Evolutionary conservation across 2,329 filamentous ascomycete species (phyloP).

Genomic region (Sordariomycetes sp.): DNA sequence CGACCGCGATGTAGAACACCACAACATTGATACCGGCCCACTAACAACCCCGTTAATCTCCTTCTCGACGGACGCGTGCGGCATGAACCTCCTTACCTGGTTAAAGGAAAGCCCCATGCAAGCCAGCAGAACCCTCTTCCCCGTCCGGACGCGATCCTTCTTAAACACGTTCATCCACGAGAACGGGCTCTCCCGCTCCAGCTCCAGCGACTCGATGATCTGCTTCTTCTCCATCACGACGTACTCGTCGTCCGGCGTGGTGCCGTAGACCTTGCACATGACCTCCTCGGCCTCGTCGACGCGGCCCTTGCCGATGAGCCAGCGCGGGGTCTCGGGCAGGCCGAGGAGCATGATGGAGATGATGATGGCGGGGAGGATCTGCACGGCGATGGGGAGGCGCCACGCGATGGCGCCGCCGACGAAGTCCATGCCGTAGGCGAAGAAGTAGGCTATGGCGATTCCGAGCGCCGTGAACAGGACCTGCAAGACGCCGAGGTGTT

Average conservation of each 20-base stretch:
- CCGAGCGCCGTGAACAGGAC: conserved; percentile 36
- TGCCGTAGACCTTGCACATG: conserved; percentile 17
- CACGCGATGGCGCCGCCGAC: conserved; percentile 25
- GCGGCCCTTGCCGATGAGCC: conserved; percentile 24
- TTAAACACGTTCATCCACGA: conserved; percentile 8
- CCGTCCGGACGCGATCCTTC: conserved; percentile 6
- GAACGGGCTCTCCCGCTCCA: conserved; percentile 17
- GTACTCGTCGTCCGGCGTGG: conserved; percentile 1
- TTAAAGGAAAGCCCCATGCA: conserved; percentile 39
- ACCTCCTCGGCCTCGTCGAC: conserved; percentile 20
- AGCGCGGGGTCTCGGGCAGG: conserved; percentile 28
- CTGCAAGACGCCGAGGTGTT: not conserved
- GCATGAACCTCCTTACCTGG: conserved; percentile 45
- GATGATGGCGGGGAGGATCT: conserved; percentile 24
- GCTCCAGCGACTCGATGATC: conserved; percentile 30
- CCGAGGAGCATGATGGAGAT: conserved; percentile 15
- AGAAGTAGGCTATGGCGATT: conserved; percentile 34
- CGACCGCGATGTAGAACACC: not conserved
- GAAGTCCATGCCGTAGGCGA: conserved; percentile 18
- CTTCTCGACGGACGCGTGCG: conserved; percentile 28
- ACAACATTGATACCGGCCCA: not conserved
- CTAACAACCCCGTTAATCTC: conserved; percentile 17
- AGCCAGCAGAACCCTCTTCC: conserved; percentile 45
- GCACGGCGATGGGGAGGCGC: conserved; percentile 41
- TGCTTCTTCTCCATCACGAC: not conserved